Evolutionary conservation across 805 yeast species (phyloP), one percentile per base, ranked within the genome.

Genomic region (Candida suzukii): DNA sequence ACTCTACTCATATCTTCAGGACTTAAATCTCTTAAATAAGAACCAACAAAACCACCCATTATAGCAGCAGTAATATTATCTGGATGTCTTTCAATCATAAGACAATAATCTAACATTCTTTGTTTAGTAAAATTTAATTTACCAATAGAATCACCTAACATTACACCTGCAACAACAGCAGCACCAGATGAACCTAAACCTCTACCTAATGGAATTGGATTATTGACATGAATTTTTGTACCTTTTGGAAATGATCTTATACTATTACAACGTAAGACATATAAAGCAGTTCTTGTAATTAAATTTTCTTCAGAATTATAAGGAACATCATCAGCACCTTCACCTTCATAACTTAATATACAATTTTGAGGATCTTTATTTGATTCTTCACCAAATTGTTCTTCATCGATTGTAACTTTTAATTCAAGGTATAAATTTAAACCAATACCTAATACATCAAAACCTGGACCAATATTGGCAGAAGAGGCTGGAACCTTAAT

Each of bases 11-110:
- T 71, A 50, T 90, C 97, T 32, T 76, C 73, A 3, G 80, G 78
- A 27, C 79, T 69, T 44, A 93, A 67, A 47, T 86, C 95, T 54
- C 95, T 77, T 56, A 93, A 73, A 63, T 84, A 93, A 4, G 96
- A 88, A 35, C 99, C 99, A 33, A 90, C 96, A 61, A 93, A 93
- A 1, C 99, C 97, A 45, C 99, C 99, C 81, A 90, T 83, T 96
- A 93, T 88, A 29, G 99, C 96, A 26, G 99, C 99, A 12, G 96
- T 88, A 56, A 93, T 90, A 63, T 93, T 93, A 65, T 93, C 99
- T 28, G 99, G 99, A 57, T 93, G 99, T 60, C 98, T 80, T 68
- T 93, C 99, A 51, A 93, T 90, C 93, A 93, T 86, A 52, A 93
- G 73, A 62, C 96, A 88, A 69, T 85, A 93, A 63, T 93, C 99